These are phyloP conservation scores for Starmera stellimalicola DNA, from an alignment of 1,139 yeast species.

Conservation along the genomic window DNA sequence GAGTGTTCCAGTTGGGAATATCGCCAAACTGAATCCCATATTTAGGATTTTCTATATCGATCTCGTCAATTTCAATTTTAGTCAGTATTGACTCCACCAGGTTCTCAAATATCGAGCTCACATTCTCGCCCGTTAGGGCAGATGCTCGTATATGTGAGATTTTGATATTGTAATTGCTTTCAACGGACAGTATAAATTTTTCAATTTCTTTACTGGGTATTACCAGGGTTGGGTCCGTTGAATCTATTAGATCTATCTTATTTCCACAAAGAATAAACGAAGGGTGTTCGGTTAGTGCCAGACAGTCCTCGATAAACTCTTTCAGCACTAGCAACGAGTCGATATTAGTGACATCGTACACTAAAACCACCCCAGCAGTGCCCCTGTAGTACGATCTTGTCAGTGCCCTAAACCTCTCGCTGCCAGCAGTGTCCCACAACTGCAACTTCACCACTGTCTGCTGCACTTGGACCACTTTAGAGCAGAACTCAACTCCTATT, in stretches of 20 bases:
- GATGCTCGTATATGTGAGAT: slow-evolving; percentile 31
- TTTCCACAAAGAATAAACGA: slow-evolving; percentile 40
- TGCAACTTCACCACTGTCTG: slow-evolving; percentile 24
- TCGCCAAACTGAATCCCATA: slow-evolving; percentile 41
- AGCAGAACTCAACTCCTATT: slow-evolving; percentile 41
- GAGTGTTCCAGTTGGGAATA: slow-evolving; percentile 26
- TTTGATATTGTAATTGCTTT: slow-evolving; percentile 17
- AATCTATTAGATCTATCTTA: slow-evolving; percentile 30
- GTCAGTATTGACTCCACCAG: slow-evolving; percentile 30
- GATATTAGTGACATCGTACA: slow-evolving; percentile 59
- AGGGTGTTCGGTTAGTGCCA: slow-evolving; percentile 31
- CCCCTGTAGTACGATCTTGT: slow-evolving; percentile 74
- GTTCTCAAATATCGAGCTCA: slow-evolving; percentile 47
- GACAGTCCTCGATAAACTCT: slow-evolving; percentile 39
- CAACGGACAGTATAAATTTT: slow-evolving; percentile 19
- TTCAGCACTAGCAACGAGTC: slow-evolving; percentile 38
- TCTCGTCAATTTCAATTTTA: slow-evolving; percentile 32
- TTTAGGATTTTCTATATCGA: slow-evolving; percentile 33
- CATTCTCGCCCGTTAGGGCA: slow-evolving; percentile 52
- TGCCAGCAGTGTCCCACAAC: slow-evolving; percentile 80
- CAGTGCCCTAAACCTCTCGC: slow-evolving; percentile 63
- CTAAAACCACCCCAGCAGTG: slow-evolving; percentile 72
- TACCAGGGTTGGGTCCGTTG: slow-evolving; percentile 19
- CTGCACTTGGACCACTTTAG: slow-evolving; percentile 29
- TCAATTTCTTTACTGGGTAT: slow-evolving; percentile 25